Evolutionary conservation across 192 early-diverging fungal species (phyloP).

Genomic region (Linnemannia schmuckeri): DNA sequence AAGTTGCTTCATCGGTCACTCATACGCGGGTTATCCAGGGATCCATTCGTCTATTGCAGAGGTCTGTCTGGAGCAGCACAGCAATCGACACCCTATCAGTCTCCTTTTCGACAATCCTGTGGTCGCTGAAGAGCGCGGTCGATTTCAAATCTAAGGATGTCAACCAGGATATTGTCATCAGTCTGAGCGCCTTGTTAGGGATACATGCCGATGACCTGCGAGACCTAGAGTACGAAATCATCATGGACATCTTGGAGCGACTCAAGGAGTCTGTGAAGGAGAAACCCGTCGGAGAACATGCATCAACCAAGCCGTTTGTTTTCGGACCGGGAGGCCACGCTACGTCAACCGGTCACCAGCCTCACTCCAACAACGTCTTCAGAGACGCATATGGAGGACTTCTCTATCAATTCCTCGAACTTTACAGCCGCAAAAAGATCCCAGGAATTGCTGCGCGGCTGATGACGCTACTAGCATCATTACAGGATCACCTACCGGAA

Average conservation of each 20-base stretch:
- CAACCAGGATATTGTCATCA: conserved; percentile 41
- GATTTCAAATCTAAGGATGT: conserved; percentile 34
- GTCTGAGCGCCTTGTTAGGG: conserved; percentile 25
- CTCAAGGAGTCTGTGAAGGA: conserved; percentile 15
- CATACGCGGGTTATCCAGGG: conserved; percentile 60
- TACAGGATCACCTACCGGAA: conserved; percentile 60
- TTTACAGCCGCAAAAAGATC: conserved; percentile 36
- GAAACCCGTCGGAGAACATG: conserved; percentile 6
- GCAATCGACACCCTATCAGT: conserved; percentile 57
- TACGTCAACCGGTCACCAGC: conserved; percentile 4
- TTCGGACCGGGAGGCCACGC: conserved; percentile 17
- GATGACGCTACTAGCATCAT: conserved; percentile 59
- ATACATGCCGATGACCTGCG: conserved; percentile 21
- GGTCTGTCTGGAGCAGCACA: conserved; percentile 68
- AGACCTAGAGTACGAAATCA: conserved; percentile 63
- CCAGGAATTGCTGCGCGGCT: conserved; percentile 59
- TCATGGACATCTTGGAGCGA: conserved; percentile 61
- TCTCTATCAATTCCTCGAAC: conserved; percentile 38
- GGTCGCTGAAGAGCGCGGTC: conserved; percentile 48
- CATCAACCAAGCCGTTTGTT: conserved; percentile 25
- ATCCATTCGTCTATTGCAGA: conserved; percentile 67
- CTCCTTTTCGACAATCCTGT: conserved; percentile 52
- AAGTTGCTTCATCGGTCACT: conserved; percentile 8
- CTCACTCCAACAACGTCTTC: conserved; percentile 10
- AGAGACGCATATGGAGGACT: conserved; percentile 43